Evolutionary conservation across 768 basidiomycete species (phyloP).

Genomic region (Sistotremastrum suecicum): DNA sequence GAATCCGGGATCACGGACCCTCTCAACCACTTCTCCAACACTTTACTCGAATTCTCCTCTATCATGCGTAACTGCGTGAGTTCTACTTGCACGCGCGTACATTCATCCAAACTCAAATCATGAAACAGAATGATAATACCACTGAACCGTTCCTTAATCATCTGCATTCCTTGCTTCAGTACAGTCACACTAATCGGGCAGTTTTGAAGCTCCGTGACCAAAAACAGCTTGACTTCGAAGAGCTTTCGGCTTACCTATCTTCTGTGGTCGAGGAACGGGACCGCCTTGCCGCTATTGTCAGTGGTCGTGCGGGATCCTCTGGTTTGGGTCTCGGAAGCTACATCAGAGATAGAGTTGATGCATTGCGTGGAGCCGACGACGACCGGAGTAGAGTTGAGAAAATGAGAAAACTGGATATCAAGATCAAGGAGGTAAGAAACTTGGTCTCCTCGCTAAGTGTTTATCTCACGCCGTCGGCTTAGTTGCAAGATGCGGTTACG

Average conservation of each 20-base stretch:
- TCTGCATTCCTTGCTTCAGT: conserved; percentile 83
- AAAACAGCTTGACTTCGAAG: conserved; percentile 98
- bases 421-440: conserved; percentile 80
- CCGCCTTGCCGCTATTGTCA: conserved; percentile 76
- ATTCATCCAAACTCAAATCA: background rate
- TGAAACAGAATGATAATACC: conserved; percentile 64
- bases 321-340: conserved; percentile 82
- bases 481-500: conserved; percentile 95
- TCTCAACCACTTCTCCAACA: conserved; percentile 92
- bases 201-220: conserved; percentile 93
- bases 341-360: conserved; percentile 84
- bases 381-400: conserved; percentile 86
- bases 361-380: conserved; percentile 83
- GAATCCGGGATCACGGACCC: conserved; percentile 98
- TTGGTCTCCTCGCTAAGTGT: background rate
- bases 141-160: conserved; percentile 86
- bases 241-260: conserved; percentile 86
- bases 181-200: conserved; percentile 85
- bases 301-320: conserved; percentile 74
- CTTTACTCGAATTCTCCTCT: conserved; percentile 88
- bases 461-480: conserved; percentile 1
- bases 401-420: conserved; percentile 82
- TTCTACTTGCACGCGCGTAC: background rate
- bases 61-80: conserved; percentile 71
- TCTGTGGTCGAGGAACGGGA: conserved; percentile 91